Evolutionary conservation across 805 yeast genomes (phyloP), one percentile per base, ranked within the genome.

Genomic region (Saccharomycopsis amapae): DNA sequence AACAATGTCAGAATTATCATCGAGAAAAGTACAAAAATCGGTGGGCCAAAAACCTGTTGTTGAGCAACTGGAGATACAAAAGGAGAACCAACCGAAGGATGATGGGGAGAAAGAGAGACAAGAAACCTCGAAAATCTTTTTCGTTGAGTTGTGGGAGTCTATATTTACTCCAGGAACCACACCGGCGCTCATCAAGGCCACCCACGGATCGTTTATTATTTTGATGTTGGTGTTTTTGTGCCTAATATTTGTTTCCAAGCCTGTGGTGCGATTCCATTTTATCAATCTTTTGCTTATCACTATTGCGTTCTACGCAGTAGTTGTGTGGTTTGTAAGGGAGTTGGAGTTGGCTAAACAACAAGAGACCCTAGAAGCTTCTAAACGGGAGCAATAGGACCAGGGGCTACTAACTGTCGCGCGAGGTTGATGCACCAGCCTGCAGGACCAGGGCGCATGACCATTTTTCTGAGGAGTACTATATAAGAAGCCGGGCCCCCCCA

Each of bases 131-230:
- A 38, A 56, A 34, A 42, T 64, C 15, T 79, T 79, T 58, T 48
- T 83, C 31, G 67, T 64, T 22, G 94, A 84, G 22, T 71, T 90
- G 37, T 89, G 97, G 97, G 81, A 84, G 46, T 85, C 95, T 12
- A 77, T 93, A 23, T 85, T 90, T 64, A 80, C 86, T 15, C 97
- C 97, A 4, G 98, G 98, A 1, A 78, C 95, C 1, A 76, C 93
- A 1, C 96, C 97, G 1, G 87, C 94, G 1, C 71, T 93, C 42
- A 71, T 88, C n/a, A 69, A 72, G 32, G 97, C 97, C 2, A 90
- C 97, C 0, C 97, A 93, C 60, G 72, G 68, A 2, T 83, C 96
- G 2, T 93, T 93, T 57, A 67, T 73, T 0, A 70, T 82, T 9
- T 69, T 93, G 46, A 67, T 79, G 10, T 39, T 75, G 4, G 71